Percentiles rank a stretch among this genome's conserved stretches.
phyloP scores from a whole-genome alignment of 2,329 filamentous ascomycete genomes.

The Aspergillus pseudoglaucus region DNA sequence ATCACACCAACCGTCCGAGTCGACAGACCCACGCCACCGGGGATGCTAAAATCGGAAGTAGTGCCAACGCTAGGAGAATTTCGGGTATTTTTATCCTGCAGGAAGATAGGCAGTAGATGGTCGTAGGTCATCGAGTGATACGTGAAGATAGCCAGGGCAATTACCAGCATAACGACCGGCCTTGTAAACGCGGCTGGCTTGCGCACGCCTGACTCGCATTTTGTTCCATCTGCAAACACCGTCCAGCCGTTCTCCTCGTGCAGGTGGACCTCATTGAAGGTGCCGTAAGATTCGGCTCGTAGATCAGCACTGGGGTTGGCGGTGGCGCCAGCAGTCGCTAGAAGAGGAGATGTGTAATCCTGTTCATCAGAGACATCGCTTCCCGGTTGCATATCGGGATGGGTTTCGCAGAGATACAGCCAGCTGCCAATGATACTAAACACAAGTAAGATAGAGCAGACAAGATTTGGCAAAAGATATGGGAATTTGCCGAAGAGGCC shows the following conservation, averaged over 20 bases:
- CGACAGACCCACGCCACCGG: constrained; percentile 60
- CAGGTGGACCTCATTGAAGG: constrained; percentile 56
- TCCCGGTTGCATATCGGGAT: constrained; percentile 68
- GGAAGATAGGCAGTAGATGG: constrained; percentile 84
- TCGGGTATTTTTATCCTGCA: constrained; percentile 60
- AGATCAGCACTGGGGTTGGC: constrained; percentile 68
- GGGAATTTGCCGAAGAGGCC: constrained; percentile 72
- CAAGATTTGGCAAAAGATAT: constrained; percentile 81
- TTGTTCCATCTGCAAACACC: constrained; percentile 42
- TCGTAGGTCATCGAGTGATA: constrained; percentile 96
- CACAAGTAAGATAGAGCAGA: constrained; percentile 71
- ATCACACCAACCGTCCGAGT: constrained; percentile 63
- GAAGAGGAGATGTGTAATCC: constrained; percentile 51
- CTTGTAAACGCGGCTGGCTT: constrained; percentile 50
- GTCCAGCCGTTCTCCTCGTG: constrained; percentile 49
- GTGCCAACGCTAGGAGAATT: constrained; percentile 17
- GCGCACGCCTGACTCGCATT: constrained; percentile 31
- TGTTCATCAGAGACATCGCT: constrained; percentile 30
- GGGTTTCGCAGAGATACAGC: constrained; percentile 78
- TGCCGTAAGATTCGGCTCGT: constrained; percentile 72
- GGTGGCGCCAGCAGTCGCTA: constrained; percentile 67
- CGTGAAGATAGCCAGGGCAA: constrained; percentile 83
- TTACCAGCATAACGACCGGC: constrained; percentile 66
- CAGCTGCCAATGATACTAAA: constrained; percentile 76
- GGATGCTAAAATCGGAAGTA: constrained; percentile 47